Conservation (phyloP, 345 rosid genomes). For the Aurinia saxatilis region DNA sequence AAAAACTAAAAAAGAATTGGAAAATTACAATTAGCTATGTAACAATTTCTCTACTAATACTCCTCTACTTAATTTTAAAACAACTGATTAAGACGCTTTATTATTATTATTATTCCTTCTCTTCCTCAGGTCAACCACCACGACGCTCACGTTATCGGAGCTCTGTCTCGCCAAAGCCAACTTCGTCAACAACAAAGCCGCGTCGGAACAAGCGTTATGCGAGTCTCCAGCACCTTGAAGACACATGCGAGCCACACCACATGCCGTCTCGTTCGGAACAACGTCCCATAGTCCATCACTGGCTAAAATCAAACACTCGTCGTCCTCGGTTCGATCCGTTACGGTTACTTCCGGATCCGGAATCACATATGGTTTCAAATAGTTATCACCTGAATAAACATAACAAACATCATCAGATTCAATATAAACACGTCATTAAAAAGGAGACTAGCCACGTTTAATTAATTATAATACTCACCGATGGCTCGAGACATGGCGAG, state of each 20-base stretch:
- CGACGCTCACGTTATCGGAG: slow-evolving; percentile 83
- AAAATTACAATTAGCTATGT: slow-evolving; percentile 27
- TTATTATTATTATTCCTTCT: slow-evolving; percentile 1
- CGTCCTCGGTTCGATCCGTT: slow-evolving; percentile 53
- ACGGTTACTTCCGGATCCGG: slow-evolving; percentile 76
- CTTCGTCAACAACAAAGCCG: slow-evolving; percentile 62
- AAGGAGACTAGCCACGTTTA: not conserved
- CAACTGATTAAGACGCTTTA: not conserved
- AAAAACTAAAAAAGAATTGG: not conserved
- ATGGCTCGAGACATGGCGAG: slow-evolving; percentile 92
- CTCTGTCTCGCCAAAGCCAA: slow-evolving; percentile 77
- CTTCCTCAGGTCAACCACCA: slow-evolving; percentile 71
- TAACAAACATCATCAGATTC: not conserved
- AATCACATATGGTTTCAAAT: slow-evolving; percentile 83
- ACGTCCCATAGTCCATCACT: slow-evolving; percentile 96
- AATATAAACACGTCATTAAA: not conserved
- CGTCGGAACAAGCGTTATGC: slow-evolving; percentile 68
- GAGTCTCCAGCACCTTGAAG: slow-evolving; percentile 21
- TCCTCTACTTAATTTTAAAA: not conserved
- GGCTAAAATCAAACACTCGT: slow-evolving; percentile 76
- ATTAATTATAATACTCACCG: slow-evolving; percentile 27
- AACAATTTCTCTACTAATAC: slow-evolving; percentile 9
- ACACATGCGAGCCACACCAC: slow-evolving; percentile 75
- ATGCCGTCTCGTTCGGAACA: slow-evolving; percentile 74
- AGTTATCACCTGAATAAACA: slow-evolving; percentile 54